A percentile compares a stretch with the other conserved stretches of the same genome.
phyloP scores from a whole-genome alignment of 2,329 filamentous ascomycete genomes.

The Xylariaceae sp. region DNA sequence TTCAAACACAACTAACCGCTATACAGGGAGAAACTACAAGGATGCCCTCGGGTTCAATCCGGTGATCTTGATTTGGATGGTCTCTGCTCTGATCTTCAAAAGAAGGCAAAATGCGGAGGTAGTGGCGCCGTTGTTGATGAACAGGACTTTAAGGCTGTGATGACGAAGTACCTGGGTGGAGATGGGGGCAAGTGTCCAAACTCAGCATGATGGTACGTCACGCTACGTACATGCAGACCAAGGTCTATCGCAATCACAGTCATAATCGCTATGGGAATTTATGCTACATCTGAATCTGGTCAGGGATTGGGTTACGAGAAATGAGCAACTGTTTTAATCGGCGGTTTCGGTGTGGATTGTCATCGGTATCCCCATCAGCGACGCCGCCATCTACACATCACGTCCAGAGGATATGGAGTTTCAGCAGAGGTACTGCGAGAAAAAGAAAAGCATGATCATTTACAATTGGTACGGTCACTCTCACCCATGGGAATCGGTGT shows the following conservation, averaged over 20 bases:
- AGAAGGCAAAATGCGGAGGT: conserved; percentile 94
- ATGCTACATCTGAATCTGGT: too few species aligned
- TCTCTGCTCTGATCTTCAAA: conserved; percentile 85
- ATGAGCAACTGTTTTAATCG: too few species aligned
- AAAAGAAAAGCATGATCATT: background rate
- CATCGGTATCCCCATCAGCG: too few species aligned
- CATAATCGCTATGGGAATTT: too few species aligned
- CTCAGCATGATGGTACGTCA: background rate
- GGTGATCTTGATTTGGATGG: conserved; percentile 93
- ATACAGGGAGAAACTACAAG: conserved; percentile 81
- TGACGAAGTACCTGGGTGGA: conserved; percentile 57
- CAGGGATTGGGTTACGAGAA: too few species aligned
- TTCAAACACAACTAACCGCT: conserved; percentile 33
- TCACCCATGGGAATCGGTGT: conserved; percentile 4
- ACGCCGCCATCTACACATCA: too few species aligned
- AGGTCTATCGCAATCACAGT: too few species aligned
- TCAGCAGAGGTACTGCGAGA: background rate
- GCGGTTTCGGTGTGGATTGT: too few species aligned
- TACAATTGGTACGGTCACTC: background rate
- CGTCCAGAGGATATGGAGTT: background rate
- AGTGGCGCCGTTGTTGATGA: conserved; percentile 85
- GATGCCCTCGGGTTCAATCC: conserved; percentile 79
- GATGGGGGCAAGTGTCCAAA: background rate
- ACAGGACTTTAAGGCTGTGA: conserved; percentile 77
- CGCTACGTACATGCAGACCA: too few species aligned